These are phyloP conservation scores for Tephrocybe sp. DNA, from an alignment of 768 basidiomycete species.

Conservation along the genomic window DNA sequence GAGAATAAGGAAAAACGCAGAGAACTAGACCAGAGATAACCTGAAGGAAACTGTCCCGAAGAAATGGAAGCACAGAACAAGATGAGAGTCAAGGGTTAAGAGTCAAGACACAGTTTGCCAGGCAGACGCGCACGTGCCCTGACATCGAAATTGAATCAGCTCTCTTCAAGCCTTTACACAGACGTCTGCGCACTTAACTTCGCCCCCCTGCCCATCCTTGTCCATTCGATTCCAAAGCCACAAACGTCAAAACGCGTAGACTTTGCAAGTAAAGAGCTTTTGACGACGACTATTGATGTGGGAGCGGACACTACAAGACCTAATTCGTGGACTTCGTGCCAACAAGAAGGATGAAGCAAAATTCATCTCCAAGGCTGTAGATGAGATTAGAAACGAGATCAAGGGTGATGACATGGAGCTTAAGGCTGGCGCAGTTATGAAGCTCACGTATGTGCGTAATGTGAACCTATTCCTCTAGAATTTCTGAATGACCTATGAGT, in stretches of 20 bases:
- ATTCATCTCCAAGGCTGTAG: conserved; percentile 90
- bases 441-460: conserved; percentile 89
- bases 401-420: conserved; percentile 94
- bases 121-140: no score
- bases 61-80: no score
- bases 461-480: background rate
- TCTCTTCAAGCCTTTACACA: background rate
- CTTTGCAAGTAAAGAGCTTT: background rate
- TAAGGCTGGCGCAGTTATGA: conserved; percentile 92
- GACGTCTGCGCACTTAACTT: no score
- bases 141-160: background rate
- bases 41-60: background rate
- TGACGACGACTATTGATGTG: conserved; percentile 59
- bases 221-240: background rate
- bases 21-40: no score
- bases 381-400: conserved; percentile 91
- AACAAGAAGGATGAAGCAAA: conserved; percentile 92
- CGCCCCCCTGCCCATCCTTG: background rate
- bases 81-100: no score
- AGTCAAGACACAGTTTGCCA: no score
- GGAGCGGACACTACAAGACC: conserved; percentile 94
- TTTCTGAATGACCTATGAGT: conserved; percentile 11
- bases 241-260: background rate
- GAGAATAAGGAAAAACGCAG: background rate
- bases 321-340: conserved; percentile 91